Evolutionary conservation across 2,329 filamentous ascomycete genomes (phyloP), one percentile per base, ranked within the genome.

Genomic region (Calonectria ilicicola): DNA sequence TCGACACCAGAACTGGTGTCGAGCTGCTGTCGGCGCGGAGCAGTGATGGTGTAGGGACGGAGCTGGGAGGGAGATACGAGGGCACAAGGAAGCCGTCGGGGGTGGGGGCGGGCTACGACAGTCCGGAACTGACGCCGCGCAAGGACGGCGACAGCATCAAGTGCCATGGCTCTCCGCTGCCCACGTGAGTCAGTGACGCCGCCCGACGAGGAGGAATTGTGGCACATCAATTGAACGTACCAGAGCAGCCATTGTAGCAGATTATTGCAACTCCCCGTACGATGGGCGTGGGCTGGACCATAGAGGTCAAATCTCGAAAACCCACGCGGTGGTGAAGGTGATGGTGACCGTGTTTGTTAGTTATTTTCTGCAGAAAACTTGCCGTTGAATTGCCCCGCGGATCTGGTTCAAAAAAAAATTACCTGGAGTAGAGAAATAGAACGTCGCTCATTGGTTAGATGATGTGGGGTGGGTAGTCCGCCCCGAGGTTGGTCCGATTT

Each of bases 1-100:
- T 47, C 85, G 5, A 91, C 86, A 5, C 84, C 80, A 38, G 79
- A 72, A 2, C 89, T 83, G 74, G 89, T 89, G 72, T 93, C 89
- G 69, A 91, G 86, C 81, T 93, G 90, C 2, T 78, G 64, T 23
- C 64, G 72, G 32, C 64, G 53, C 49, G 44, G 74, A 19, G 67
- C 53, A 69, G 26, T 74, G 65, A 67, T 42, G 1, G 72, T 68
- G 46, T 78, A 74, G 27, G 76, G 21, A 44, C 76, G 72, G 49
- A 68, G 64, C 32, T 74, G 72, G 14, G 75, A 72, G 44, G 66
- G 56, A 32, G 67, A 60, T n/a, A 64, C 14, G 15, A 63, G 67
- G 40, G 46, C 21, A 21, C 46, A 47, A 47, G 46, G 46, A 47
- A 76, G 63, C n/a, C 62, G 69, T 76, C 72, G 73, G 29, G 72